These are phyloP conservation scores for Suhomyces atakaporum DNA, from an alignment of 1,139 yeast genomes.

Conservation along the genomic window DNA sequence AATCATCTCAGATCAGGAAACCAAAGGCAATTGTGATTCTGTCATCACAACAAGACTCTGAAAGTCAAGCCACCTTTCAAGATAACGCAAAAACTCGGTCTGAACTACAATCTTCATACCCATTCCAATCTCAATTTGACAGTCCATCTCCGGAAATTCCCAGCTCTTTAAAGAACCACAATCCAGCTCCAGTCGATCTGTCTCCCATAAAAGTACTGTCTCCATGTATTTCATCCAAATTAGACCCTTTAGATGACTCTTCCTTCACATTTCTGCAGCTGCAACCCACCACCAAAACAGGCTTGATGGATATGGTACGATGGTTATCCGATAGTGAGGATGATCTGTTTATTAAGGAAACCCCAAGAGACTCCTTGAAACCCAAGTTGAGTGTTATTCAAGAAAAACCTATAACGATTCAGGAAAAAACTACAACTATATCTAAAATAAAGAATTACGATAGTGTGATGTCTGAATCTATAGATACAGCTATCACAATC, in stretches of 20 bases:
- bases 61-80: neutral
- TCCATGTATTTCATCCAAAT: conserved; percentile 8
- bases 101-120: neutral
- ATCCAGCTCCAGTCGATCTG: neutral
- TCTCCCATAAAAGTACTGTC: conserved; percentile 6
- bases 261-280: conserved; percentile 17
- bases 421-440: neutral
- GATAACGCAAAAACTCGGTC: neutral
- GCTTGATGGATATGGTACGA: conserved; percentile 23
- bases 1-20: neutral
- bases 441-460: too few relatives aligned
- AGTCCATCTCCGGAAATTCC: conserved; percentile 8
- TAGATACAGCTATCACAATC: too few relatives aligned
- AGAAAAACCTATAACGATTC: too few relatives aligned
- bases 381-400: neutral
- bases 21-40: conserved; percentile 1
- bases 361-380: neutral
- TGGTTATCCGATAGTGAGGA: conserved; percentile 33
- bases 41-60: conserved; percentile 3
- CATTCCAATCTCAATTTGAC: conserved; percentile 8
- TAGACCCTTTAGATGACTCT: conserved; percentile 17
- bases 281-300: conserved; percentile 4
- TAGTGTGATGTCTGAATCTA: too few relatives aligned
- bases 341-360: conserved; percentile 10
- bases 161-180: neutral